phyloP scores from a whole-genome alignment of 192 early-diverging fungal species.

The Glomus cerebriforme region DNA sequence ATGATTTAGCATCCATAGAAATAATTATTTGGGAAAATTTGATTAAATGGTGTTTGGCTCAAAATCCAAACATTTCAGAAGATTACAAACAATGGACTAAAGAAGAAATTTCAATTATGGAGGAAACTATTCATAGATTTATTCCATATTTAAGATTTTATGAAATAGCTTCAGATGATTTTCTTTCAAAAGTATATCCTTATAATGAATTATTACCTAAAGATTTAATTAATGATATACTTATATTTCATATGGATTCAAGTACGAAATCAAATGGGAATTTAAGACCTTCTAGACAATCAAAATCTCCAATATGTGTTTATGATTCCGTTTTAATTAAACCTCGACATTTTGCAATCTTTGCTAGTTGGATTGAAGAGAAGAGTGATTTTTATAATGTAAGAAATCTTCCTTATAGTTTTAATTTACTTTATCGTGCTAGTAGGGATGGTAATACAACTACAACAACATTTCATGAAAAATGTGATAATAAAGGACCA shows the following conservation, averaged over 20 bases:
- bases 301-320: neutral
- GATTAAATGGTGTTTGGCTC: neutral
- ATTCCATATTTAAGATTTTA: too few species aligned
- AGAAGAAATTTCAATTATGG: neutral
- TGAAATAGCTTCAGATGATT: too few species aligned
- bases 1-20: neutral
- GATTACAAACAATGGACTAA: neutral
- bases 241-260: neutral
- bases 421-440: slow-evolving; percentile 10
- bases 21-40: neutral
- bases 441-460: neutral
- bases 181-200: too few species aligned
- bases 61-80: neutral
- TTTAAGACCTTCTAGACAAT: neutral
- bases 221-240: neutral
- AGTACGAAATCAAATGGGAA: neutral
- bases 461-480: neutral
- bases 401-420: neutral
- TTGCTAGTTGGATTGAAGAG: slow-evolving; percentile 1
- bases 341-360: neutral
- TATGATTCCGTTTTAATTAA: neutral
- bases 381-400: neutral
- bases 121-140: too few species aligned
- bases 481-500: neutral
- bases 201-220: neutral